phyloP scores from a whole-genome alignment of 2,329 filamentous ascomycete species.

The Calonectria pteridis region DNA sequence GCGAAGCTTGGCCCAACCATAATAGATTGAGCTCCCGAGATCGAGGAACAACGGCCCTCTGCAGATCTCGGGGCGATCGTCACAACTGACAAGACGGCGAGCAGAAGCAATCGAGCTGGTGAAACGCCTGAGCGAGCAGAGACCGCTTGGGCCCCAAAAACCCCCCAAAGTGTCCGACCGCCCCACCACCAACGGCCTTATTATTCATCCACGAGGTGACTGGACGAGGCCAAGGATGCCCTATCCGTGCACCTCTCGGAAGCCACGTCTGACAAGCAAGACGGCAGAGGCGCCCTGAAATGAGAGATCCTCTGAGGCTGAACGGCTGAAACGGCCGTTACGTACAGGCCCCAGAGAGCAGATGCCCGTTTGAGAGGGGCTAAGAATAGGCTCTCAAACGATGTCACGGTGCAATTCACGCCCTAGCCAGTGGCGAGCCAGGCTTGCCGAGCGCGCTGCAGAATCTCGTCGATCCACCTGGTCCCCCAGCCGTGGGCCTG shows the following conservation, averaged over 20 bases:
- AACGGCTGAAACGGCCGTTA: conserved; percentile 23
- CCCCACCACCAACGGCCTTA: not conserved
- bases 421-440: conserved; percentile 7
- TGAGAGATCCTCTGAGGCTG: conserved; percentile 14
- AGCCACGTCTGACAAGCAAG: conserved; percentile 8
- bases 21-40: not conserved
- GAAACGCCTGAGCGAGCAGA: not conserved
- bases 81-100: not conserved
- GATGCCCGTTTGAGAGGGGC: not conserved
- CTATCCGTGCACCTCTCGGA: not conserved
- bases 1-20: not conserved
- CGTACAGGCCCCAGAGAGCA: not conserved
- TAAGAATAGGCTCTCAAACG: conserved; percentile 4
- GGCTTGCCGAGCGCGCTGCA: not conserved
- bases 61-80: conserved; percentile 3
- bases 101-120: not conserved
- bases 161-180: not conserved
- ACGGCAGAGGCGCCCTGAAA: not conserved
- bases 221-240: not conserved
- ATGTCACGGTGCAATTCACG: conserved; percentile 1
- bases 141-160: not conserved
- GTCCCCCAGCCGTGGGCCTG: not conserved
- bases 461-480: not conserved
- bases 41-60: not conserved
- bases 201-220: conserved; percentile 4